phyloP scores from a whole-genome alignment of 2,329 filamentous ascomycete genomes.

The Neopestalotiopsis clavispora region DNA sequence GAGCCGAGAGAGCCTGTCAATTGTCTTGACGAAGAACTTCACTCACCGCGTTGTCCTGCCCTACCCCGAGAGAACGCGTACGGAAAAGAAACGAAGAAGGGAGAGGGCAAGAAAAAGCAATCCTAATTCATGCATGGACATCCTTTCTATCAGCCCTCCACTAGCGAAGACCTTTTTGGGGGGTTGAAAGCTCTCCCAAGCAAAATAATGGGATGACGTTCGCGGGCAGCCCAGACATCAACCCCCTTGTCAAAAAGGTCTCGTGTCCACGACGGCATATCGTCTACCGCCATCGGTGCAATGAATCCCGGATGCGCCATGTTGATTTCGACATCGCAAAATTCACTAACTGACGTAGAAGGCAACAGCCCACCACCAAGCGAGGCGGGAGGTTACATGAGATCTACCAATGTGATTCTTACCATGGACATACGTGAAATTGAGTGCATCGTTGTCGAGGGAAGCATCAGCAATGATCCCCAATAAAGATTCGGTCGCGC shows the following conservation, averaged over 20 bases:
- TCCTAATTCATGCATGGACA: not conserved
- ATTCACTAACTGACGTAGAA: not conserved
- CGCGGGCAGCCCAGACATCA: not conserved
- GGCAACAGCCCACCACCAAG: not conserved
- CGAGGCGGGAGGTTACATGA: not conserved
- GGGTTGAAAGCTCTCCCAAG: not conserved
- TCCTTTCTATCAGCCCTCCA: not conserved
- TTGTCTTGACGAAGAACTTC: not conserved
- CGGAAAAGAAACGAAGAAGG: no score
- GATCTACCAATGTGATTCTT: not conserved
- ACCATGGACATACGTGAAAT: not conserved
- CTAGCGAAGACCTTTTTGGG: not conserved
- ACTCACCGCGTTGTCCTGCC: not conserved
- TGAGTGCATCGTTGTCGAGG: not conserved
- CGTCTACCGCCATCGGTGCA: not conserved
- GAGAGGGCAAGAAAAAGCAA: not conserved
- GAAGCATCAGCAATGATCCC: no score
- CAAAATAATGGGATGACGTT: not conserved
- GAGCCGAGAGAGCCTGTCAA: not conserved
- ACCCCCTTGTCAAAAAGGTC: not conserved
- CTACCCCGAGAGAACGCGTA: no score
- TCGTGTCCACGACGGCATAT: not conserved
- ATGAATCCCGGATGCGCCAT: not conserved
- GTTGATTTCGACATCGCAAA: not conserved
- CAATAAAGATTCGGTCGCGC: not conserved